Evolutionary conservation across 1,284 basidiomycete species (phyloP), one percentile per base, ranked within the genome.

Genomic region (Fistulinella cinereoalba): DNA sequence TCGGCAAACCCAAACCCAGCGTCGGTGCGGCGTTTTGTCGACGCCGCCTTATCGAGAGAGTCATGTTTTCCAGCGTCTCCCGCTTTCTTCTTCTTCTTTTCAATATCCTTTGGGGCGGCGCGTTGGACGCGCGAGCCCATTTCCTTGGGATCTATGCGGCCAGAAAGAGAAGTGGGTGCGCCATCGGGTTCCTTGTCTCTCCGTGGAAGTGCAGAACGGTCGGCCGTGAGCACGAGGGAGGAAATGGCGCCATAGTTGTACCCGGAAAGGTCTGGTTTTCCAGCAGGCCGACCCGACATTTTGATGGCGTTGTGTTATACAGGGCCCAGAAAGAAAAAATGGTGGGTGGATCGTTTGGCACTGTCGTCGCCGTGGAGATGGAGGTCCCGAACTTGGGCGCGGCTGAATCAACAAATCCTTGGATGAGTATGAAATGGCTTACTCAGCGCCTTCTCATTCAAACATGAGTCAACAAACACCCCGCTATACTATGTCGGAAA

Each of bases 151-250:
- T 93, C 86, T 56, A 99, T 97, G 33, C 90, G 83, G 25, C 97
- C 97, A 32, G 85, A 86, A 24, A 99, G 83, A 12, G 94, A 86
- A 46, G 96, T 97, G 15, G 94, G 91, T 31, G 93, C 92, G 52
- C 96, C 96, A 71, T 96, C 94, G 15, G 96, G 94, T 69, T 99
- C 97, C 69, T 88, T 88, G 77, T 92, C 88, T 52, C 91, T 77
- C 47, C 91, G 79, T 23, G 87, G 87, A 41, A 89, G 71, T 4
- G 75, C 79, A 49, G 85, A 85, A 46, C 84, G 76, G 71, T 88
- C 85, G 29, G 92, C 88, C 21, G 88, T 90, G 57, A 93, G 75
- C 36, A 93, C 91, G 36, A 93, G 77, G 37, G 88, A 92, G 24
- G 88, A 90, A 59, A 94, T 92, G 53, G 88, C 88, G 37, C 86